Conservation (phyloP, 495 filamentous ascomycete genomes). For the Penicillium paxilli region DNA sequence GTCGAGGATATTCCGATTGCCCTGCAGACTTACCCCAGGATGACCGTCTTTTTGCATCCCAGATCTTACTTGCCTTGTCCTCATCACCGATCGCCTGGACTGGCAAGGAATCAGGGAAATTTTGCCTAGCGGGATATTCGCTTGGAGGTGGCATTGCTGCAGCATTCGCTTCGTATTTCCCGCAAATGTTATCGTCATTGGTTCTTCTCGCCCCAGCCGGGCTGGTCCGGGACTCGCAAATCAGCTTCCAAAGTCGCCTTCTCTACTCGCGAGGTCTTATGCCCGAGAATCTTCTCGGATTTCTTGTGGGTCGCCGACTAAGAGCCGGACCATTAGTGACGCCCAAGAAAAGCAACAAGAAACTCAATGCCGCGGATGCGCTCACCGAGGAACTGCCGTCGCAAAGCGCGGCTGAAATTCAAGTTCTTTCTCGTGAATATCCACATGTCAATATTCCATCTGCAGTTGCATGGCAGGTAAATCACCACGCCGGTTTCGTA, state of each 20-base stretch:
- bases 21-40: slow-evolving; percentile 70
- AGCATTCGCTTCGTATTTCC: slow-evolving; percentile 72
- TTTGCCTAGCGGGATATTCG: slow-evolving; percentile 79
- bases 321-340: slow-evolving; percentile 40
- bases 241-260: slow-evolving; percentile 57
- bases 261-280: slow-evolving; percentile 61
- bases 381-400: slow-evolving; percentile 40
- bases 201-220: slow-evolving; percentile 77
- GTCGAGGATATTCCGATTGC: slow-evolving; percentile 74
- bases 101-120: slow-evolving; percentile 48
- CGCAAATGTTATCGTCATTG: slow-evolving; percentile 62
- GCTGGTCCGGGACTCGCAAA: slow-evolving; percentile 64
- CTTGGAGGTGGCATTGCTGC: slow-evolving; percentile 79
- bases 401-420: slow-evolving; percentile 33
- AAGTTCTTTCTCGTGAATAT: slow-evolving; percentile 44
- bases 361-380: slow-evolving; percentile 34
- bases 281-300: slow-evolving; percentile 55
- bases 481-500: slow-evolving; percentile 55
- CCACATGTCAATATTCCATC: slow-evolving; percentile 45
- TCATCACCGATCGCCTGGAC: slow-evolving; percentile 73
- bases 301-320: slow-evolving; percentile 57
- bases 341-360: slow-evolving; percentile 34
- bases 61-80: slow-evolving; percentile 70
- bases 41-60: slow-evolving; percentile 68
- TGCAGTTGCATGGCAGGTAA: slow-evolving; percentile 57